Evolutionary conservation across 331 rosid genomes (phyloP).

Genomic region (Arachis monticola): DNA sequence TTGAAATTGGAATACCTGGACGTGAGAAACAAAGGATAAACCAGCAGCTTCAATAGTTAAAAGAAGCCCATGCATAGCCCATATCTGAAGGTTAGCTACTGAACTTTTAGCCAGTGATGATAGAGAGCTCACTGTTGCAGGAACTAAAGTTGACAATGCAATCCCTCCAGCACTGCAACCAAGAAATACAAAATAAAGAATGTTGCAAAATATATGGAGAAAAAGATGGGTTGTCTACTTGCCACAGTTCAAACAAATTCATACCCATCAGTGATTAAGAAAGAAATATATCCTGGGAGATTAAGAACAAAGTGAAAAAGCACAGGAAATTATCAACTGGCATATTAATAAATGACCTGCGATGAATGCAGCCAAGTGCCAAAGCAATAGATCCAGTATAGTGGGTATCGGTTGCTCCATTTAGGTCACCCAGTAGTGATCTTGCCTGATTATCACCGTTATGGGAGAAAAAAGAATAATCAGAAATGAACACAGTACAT

Average conservation of each 20-base stretch:
- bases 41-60: conserved; percentile 99
- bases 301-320: conserved; percentile 29
- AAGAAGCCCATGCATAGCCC: conserved; percentile 99
- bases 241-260: conserved; percentile 29
- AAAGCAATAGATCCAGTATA: conserved; percentile 91
- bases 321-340: conserved; percentile 26
- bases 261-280: conserved; percentile 13
- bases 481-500: conserved; percentile 13
- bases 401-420: conserved; percentile 70
- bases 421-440: conserved; percentile 81
- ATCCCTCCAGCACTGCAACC: conserved; percentile 98
- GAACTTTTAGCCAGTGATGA: conserved; percentile 84
- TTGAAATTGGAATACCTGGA: conserved; percentile 72
- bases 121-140: conserved; percentile 89
- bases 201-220: conserved; percentile 26
- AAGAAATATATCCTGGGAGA: conserved; percentile 2
- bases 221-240: background rate
- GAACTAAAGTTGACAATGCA: conserved; percentile 94
- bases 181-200: conserved; percentile 45
- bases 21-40: conserved; percentile 92
- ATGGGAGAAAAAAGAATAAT: conserved; percentile 37
- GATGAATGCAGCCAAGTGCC: conserved; percentile 96
- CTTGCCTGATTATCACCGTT: conserved; percentile 71
- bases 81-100: conserved; percentile 77
- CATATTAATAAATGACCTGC: conserved; percentile 64